Base-by-base conservation (phyloP, 345 rosid genomes). In the Bretschneidera sinensis region DNA sequence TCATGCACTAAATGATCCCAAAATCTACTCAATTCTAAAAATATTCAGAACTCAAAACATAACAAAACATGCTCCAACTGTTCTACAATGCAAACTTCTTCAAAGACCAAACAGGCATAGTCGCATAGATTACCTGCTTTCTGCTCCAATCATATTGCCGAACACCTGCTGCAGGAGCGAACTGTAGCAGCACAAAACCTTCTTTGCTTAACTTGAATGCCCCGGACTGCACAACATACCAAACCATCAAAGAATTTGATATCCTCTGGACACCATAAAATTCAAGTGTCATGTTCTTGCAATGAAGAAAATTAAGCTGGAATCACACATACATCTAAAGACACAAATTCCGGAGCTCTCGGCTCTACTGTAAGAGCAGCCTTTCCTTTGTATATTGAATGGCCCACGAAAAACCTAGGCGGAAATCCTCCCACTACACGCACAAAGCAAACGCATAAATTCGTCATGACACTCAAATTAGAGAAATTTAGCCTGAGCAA, bases 381-480 rank as follows among this genome's bases (percentile, higher is more conserved):
- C 78, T 90, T 94, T 64, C 99, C 99, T 81, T 90, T 94, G 77
- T 89, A 92, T 57, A 92, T 84, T 17, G 94, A 85, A 73, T 92
- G 88, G 0, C 94, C 85, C 64, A 88, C 95, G 33, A 69, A 92
- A 64, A 80, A 76, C 77, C 75, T 74, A 24, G 89, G 53, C 19
- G 83, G 76, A 61, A 64, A 66, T 15, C 75, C 86, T 73, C 76
- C 84, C 28, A 55, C 89, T 78, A 48, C 39, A 43, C 61, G 47
- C n/a, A 65, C 17, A 4, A 17, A 13, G 21, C 6, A 28, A 48
- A 39, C 8, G 48, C 1, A 39, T 39, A 39, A 5, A 5, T 39
- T 39, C 45, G 10, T 31, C n/a, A 31, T 31, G 23, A 73, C 9
- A 25, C 17, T 51, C 24, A 50, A 19, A 62, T 6, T 33, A 43